Evolutionary conservation across 352 stramenopile genomes (phyloP).

Genomic region (Phytopythium cucurbitacearum): DNA sequence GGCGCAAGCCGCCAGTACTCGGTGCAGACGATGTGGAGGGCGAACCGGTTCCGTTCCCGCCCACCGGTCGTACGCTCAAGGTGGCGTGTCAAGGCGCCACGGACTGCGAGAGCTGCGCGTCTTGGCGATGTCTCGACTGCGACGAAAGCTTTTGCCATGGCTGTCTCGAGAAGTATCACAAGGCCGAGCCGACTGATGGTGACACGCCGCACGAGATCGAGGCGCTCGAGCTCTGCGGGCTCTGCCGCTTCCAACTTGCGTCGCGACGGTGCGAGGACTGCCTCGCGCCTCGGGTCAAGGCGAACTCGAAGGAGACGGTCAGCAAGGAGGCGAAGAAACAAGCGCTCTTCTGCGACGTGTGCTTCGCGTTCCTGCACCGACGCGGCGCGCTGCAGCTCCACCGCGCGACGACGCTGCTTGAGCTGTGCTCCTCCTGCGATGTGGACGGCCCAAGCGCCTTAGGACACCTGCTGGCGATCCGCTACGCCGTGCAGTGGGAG

Average conservation of each 20-base stretch:
- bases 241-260: conserved; percentile 65
- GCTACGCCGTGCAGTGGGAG: conserved; percentile 40
- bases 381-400: conserved; percentile 41
- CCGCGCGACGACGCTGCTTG: conserved; percentile 29
- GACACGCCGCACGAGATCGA: conserved; percentile 29
- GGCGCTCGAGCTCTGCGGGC: conserved; percentile 33
- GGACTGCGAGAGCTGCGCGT: conserved; percentile 39
- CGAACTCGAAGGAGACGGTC: not conserved
- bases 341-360: conserved; percentile 57
- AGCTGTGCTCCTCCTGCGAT: conserved; percentile 38
- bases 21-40: conserved; percentile 45
- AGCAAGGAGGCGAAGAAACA: conserved; percentile 13
- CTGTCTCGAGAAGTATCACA: conserved; percentile 41
- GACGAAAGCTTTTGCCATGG: conserved; percentile 48
- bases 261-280: conserved; percentile 47
- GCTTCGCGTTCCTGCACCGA: conserved; percentile 51
- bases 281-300: conserved; percentile 3
- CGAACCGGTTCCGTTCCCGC: conserved; percentile 47
- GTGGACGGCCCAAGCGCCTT: conserved; percentile 11
- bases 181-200: conserved; percentile 11
- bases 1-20: conserved; percentile 48
- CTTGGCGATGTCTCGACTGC: conserved; percentile 58
- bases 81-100: conserved; percentile 36
- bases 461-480: conserved; percentile 2
- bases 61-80: conserved; percentile 26